phyloP scores from a whole-genome alignment of 2,329 filamentous ascomycete genomes.

The Lojkania enalia region DNA sequence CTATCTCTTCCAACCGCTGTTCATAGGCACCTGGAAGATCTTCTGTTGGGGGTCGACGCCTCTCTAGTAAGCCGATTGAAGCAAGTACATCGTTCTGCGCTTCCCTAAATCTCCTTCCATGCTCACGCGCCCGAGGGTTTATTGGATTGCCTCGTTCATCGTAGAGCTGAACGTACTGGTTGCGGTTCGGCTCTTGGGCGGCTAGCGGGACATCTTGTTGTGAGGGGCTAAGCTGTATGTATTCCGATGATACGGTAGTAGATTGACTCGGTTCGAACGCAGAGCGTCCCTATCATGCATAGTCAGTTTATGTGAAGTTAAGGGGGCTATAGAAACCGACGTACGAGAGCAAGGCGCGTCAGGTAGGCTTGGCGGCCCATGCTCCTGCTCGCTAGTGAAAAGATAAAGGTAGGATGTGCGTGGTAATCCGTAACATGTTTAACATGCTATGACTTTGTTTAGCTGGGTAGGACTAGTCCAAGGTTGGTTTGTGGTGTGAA shows the following conservation, averaged over 20 bases:
- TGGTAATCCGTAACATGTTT: too few relatives aligned
- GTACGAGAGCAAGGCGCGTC: constrained; percentile 43
- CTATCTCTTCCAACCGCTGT: constrained; percentile 32
- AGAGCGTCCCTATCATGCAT: constrained; percentile 43
- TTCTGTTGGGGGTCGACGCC: constrained; percentile 33
- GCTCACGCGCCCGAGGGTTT: constrained; percentile 46
- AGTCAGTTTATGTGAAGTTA: constrained; percentile 15
- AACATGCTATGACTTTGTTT: background rate
- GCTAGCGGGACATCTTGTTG: constrained; percentile 27
- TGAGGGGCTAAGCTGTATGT: constrained; percentile 30
- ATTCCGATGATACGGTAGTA: constrained; percentile 26
- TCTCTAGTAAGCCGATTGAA: constrained; percentile 52
- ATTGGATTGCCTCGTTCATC: constrained; percentile 50
- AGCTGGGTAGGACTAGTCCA: background rate
- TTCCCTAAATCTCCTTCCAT: constrained; percentile 46
- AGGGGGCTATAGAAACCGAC: constrained; percentile 6
- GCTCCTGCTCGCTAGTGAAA: background rate
- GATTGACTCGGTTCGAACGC: constrained; percentile 43
- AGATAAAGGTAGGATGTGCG: too few relatives aligned
- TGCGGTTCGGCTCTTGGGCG: constrained; percentile 27
- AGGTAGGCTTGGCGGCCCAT: constrained; percentile 46
- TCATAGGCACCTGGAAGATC: constrained; percentile 32
- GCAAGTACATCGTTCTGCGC: constrained; percentile 54
- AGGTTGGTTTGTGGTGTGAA: too few relatives aligned
- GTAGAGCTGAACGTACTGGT: constrained; percentile 46